phyloP scores from a whole-genome alignment of 2,329 filamentous ascomycete genomes.

The Colletotrichum lini region DNA sequence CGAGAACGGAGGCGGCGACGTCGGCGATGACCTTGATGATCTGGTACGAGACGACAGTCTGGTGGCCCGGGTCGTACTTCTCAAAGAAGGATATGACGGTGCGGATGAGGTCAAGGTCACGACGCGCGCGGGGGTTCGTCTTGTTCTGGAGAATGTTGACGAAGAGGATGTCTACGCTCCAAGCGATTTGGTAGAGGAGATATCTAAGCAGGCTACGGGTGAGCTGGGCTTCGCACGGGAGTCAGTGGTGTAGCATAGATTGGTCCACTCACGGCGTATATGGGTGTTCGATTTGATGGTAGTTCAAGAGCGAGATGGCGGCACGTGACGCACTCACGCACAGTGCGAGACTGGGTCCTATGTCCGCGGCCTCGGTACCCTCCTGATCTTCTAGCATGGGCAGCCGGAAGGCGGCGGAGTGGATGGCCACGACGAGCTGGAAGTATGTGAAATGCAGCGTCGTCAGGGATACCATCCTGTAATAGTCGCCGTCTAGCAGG shows the following conservation, averaged over 20 bases:
- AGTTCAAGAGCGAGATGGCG: conserved; percentile 36
- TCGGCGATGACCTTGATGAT: conserved; percentile 30
- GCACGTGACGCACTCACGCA: conserved; percentile 34
- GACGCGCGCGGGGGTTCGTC: conserved; percentile 22
- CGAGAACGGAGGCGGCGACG: conserved; percentile 35
- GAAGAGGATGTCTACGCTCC: conserved; percentile 38
- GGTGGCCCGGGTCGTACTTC: conserved; percentile 31
- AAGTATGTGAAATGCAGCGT: conserved; percentile 39
- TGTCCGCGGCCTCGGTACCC: conserved; percentile 18
- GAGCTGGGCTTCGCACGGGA: neutral
- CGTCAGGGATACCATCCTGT: conserved; percentile 26
- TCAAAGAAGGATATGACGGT: conserved; percentile 37
- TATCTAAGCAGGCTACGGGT: conserved; percentile 5
- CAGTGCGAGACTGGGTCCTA: conserved; percentile 21
- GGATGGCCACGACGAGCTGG: conserved; percentile 36
- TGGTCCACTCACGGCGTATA: conserved; percentile 23
- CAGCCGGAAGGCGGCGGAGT: conserved; percentile 32
- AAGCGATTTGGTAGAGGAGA: conserved; percentile 31
- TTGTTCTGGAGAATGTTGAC: conserved; percentile 39
- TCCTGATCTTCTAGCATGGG: conserved; percentile 29
- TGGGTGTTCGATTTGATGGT: conserved; percentile 31
- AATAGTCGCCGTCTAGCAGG: conserved; percentile 32
- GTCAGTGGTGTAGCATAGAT: neutral
- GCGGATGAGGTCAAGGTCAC: conserved; percentile 38
- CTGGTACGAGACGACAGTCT: conserved; percentile 26